phyloP scores from a whole-genome alignment of 2,329 filamentous ascomycete species.

The Colletotrichum orbiculare region DNA sequence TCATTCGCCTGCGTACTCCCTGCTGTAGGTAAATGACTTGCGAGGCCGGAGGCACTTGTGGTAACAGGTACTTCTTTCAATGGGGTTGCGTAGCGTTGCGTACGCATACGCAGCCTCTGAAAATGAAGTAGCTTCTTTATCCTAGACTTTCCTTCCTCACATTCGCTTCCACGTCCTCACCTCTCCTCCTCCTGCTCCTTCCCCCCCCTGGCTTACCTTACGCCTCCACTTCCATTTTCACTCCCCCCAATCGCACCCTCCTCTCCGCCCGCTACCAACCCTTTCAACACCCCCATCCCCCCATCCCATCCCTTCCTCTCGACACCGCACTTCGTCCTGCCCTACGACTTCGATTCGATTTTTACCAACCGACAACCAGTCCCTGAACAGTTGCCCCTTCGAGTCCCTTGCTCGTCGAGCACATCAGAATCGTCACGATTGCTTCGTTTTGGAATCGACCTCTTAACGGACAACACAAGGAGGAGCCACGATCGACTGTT shows the following conservation, averaged over 20 bases:
- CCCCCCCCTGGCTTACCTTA: conserved; percentile 13
- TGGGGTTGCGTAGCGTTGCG: too few relatives aligned
- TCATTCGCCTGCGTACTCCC: too few relatives aligned
- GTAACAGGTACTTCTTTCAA: too few relatives aligned
- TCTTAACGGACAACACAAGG: background rate
- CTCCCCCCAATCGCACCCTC: conserved; percentile 33
- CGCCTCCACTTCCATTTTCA: conserved; percentile 6
- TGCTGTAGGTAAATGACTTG: too few relatives aligned
- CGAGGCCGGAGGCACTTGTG: too few relatives aligned
- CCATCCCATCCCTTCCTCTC: conserved; percentile 34
- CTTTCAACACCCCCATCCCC: conserved; percentile 38
- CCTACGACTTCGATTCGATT: conserved; percentile 33
- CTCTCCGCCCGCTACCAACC: conserved; percentile 37
- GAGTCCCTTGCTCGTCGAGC: conserved; percentile 5
- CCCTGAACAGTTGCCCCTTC: background rate
- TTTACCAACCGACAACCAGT: conserved; percentile 25
- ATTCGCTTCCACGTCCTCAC: background rate
- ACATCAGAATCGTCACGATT: conserved; percentile 1
- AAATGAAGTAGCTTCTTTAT: too few relatives aligned
- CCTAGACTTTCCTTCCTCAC: too few relatives aligned
- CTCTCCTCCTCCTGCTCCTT: background rate
- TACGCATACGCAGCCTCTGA: too few relatives aligned
- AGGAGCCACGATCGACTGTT: background rate
- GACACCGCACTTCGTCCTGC: conserved; percentile 23
- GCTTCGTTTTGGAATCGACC: conserved; percentile 14